Base-by-base conservation (phyloP, 1,284 basidiomycete species). In the Ceratorhiza oryzae-sativae region DNA sequence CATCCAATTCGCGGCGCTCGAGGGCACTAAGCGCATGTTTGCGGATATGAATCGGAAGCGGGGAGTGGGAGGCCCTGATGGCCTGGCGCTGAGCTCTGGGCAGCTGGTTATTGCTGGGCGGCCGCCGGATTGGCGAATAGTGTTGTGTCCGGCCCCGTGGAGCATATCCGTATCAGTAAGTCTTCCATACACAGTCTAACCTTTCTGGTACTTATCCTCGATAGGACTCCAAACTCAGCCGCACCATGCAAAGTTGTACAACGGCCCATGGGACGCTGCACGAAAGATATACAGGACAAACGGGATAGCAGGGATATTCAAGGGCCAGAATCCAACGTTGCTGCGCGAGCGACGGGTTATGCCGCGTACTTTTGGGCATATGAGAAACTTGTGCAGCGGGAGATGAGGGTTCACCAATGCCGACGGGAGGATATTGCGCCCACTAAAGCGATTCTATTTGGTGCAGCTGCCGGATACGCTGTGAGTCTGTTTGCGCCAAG, bases 111-210 rank as follows among this genome's bases (percentile, higher is more conserved):
- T 84, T 0, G 86, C 94, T 3, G 96, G 96, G 88, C 94, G 1
- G 82, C 88, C 34, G 96, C 95, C 27, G 96, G 97, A 41, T 80
- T 98, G 25, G 91, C 94, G 15, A 99, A 98, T 79, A 91, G 92
- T 51, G 85, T 96, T 71, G 93, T 98, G 20, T 96, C 95, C 0
- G 94, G 95, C 1, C 97, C 97, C 1, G 95, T 99, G 13, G 97
- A 99, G 81, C 95, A 98, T 79, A 95, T 98, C 77, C 92, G 97
- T 84, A 98, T 98, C 77, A 91, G 96, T 91, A 76, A 79, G 92
- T 85, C 61, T 77, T 13, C 3, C 27, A 20, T 4, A 46, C 6
- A 25, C 48, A 76, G 76, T 60, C 1, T 10, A n/a, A n/a, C n/a
- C n/a, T n/a, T n/a, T n/a, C n/a, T n/a, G n/a, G n/a, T n/a, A 42